These are phyloP conservation scores for Thymus mandschuricus DNA, from an alignment of 257 asterid species.

Conservation along the genomic window DNA sequence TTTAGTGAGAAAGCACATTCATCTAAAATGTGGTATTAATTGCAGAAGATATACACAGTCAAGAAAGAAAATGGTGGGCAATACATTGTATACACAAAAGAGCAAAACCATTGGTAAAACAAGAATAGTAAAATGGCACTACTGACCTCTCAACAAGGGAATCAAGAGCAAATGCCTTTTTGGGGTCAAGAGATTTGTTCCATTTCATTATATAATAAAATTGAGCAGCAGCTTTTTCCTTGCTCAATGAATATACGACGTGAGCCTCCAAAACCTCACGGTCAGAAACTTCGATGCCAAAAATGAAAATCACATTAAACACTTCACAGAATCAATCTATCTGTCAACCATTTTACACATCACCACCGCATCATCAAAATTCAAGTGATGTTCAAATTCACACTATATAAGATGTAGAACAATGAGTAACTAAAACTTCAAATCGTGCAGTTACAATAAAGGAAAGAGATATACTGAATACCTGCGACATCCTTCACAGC, in stretches of 20 bases:
- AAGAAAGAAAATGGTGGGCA: too few species aligned
- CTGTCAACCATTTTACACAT: background rate
- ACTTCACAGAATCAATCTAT: conserved; percentile 3
- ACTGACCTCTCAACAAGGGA: conserved; percentile 61
- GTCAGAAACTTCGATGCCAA: conserved; percentile 48
- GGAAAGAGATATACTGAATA: conserved; percentile 1
- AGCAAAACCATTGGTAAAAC: background rate
- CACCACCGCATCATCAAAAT: background rate
- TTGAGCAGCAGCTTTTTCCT: conserved; percentile 57
- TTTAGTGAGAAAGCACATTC: too few species aligned
- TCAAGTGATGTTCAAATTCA: background rate
- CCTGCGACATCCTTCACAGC: conserved; percentile 59
- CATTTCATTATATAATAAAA: conserved; percentile 65
- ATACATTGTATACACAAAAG: too few species aligned
- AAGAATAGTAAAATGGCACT: conserved; percentile 23
- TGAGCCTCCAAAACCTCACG: conserved; percentile 62
- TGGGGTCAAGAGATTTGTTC: conserved; percentile 35
- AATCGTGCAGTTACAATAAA: too few species aligned
- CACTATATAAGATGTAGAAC: too few species aligned
- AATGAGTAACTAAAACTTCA: too few species aligned
- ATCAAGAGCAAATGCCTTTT: conserved; percentile 43
- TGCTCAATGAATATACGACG: conserved; percentile 58
- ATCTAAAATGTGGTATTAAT: too few species aligned
- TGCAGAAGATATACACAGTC: too few species aligned
- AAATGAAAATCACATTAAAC: conserved; percentile 1